Evolutionary conservation across 2,329 filamentous ascomycete genomes (phyloP).

Genomic region (Alternaria atra): DNA sequence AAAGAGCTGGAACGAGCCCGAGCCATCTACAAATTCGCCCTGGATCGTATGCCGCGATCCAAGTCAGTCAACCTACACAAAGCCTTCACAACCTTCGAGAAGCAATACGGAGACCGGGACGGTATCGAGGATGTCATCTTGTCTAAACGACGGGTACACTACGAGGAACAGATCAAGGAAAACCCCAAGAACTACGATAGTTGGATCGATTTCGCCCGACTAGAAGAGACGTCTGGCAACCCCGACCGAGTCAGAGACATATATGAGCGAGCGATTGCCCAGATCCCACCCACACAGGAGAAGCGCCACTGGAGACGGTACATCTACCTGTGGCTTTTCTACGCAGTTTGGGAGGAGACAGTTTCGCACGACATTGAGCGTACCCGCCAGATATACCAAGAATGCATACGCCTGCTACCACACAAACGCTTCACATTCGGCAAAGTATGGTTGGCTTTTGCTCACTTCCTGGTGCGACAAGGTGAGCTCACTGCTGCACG

Average conservation of each 20-base stretch:
- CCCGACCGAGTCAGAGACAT: constrained; percentile 85
- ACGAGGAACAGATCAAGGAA: constrained; percentile 92
- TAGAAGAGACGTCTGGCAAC: constrained; percentile 88
- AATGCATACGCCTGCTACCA: constrained; percentile 85
- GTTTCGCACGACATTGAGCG: constrained; percentile 80
- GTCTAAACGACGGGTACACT: constrained; percentile 91
- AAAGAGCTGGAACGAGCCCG: constrained; percentile 94
- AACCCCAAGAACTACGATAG: constrained; percentile 96
- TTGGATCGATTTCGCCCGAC: constrained; percentile 93
- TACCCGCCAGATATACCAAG: constrained; percentile 88
- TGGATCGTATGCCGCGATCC: constrained; percentile 89
- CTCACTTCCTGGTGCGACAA: constrained; percentile 92
- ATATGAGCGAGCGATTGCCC: constrained; percentile 94
- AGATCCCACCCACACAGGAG: constrained; percentile 92
- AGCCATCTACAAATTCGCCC: constrained; percentile 95
- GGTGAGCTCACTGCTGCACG: constrained; percentile 80
- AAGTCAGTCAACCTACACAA: constrained; percentile 87
- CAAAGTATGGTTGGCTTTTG: constrained; percentile 94
- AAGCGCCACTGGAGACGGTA: constrained; percentile 98
- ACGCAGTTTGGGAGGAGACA: constrained; percentile 93
- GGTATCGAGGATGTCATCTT: constrained; percentile 95
- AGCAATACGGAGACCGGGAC: constrained; percentile 93
- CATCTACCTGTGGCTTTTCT: constrained; percentile 98
- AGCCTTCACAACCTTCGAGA: constrained; percentile 96
- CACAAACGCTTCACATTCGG: constrained; percentile 98